Conservation (phyloP, 2,329 filamentous ascomycete species). For the Teratosphaeria nubilosa region DNA sequence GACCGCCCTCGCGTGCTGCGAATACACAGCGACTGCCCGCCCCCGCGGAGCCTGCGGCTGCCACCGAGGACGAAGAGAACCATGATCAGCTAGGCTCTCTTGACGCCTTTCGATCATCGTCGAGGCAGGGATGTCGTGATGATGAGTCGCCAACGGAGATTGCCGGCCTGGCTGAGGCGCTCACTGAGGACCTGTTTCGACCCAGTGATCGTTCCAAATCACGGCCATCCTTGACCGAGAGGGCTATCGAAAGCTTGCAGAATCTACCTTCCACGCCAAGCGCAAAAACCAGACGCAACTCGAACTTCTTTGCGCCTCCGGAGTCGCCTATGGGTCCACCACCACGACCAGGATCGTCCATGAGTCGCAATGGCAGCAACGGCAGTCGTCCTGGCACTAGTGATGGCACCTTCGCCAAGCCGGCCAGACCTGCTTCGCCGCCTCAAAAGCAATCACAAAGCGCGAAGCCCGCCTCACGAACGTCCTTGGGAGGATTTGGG, state of each 20-base stretch:
- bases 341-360: constrained; percentile 51
- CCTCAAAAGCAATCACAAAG: constrained; percentile 25
- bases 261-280: constrained; percentile 67
- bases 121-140: constrained; percentile 28
- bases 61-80: constrained; percentile 19
- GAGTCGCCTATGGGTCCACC: constrained; percentile 52
- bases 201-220: constrained; percentile 9
- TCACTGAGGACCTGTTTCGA: constrained; percentile 6
- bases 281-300: constrained; percentile 49
- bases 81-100: constrained; percentile 34
- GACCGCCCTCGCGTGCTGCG: constrained; percentile 7
- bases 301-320: constrained; percentile 59
- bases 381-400: constrained; percentile 41
- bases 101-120: constrained; percentile 33
- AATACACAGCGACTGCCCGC: constrained; percentile 6
- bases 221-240: constrained; percentile 60
- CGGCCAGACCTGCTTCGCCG: constrained; percentile 23
- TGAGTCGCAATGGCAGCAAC: constrained; percentile 39
- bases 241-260: constrained; percentile 76
- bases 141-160: constrained; percentile 10
- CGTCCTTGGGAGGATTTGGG: constrained; percentile 12
- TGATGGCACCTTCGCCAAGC: constrained; percentile 27
- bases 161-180: constrained; percentile 8
- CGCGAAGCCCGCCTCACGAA: constrained; percentile 22
- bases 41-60: constrained; percentile 9